A percentile compares a stretch with the other conserved stretches of the same genome.
These are phyloP conservation scores for Colletotrichum orchidophilum DNA, from an alignment of 2,329 filamentous ascomycete species.

Conservation along the genomic window DNA sequence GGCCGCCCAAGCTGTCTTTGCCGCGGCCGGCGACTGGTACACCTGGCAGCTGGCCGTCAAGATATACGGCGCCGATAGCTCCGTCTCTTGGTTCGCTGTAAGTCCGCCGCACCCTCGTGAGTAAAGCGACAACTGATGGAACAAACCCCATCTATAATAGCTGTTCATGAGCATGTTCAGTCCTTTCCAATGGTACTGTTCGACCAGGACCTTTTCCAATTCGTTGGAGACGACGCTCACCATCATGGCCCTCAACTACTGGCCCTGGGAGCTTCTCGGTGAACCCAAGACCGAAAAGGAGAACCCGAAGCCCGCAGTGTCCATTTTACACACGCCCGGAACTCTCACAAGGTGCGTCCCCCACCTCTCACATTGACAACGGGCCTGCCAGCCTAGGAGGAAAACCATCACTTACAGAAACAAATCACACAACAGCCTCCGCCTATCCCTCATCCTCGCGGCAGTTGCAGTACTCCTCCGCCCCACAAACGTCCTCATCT, in stretches of 20 bases:
- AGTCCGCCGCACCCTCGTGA: no score
- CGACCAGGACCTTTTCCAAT: conserved; percentile 93
- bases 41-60: conserved; percentile 84
- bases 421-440: conserved; percentile 43
- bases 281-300: conserved; percentile 50
- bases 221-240: conserved; percentile 92
- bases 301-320: conserved; percentile 47
- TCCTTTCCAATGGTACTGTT: conserved; percentile 98
- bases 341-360: conserved; percentile 39
- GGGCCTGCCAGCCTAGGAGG: background rate
- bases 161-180: conserved; percentile 77
- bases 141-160: conserved; percentile 52
- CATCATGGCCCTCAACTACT: conserved; percentile 78
- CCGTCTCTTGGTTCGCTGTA: conserved; percentile 76
- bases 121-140: background rate
- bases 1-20: conserved; percentile 78
- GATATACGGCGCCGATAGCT: conserved; percentile 74
- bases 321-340: conserved; percentile 38
- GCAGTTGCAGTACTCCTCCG: conserved; percentile 85
- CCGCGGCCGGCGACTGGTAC: conserved; percentile 83
- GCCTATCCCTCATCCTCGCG: conserved; percentile 76
- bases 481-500: conserved; percentile 89
- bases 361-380: background rate
- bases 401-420: conserved; percentile 24
- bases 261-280: conserved; percentile 82